Conservation (phyloP, 805 yeast species). For the Lipomyces sp. region DNA sequence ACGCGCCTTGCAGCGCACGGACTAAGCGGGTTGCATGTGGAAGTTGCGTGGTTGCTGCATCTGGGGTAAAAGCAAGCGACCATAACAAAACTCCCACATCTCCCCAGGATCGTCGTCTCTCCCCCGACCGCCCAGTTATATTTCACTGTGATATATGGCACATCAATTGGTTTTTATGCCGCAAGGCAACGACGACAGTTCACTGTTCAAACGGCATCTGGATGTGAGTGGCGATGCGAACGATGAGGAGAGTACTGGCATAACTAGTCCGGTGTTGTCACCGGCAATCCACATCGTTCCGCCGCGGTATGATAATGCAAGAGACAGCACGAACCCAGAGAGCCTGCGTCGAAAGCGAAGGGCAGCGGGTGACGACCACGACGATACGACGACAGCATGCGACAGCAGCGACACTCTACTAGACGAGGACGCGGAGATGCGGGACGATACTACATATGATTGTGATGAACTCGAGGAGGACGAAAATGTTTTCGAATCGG, state of each 20-base stretch:
- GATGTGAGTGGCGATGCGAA: background rate
- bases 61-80: background rate
- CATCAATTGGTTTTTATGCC: background rate
- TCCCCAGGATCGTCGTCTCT: background rate
- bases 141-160: background rate
- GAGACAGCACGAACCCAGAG: conserved; percentile 1
- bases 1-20: background rate
- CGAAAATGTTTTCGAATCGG: conserved; percentile 3
- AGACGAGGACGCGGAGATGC: background rate
- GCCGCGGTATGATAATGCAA: conserved; percentile 6
- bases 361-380: background rate
- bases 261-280: conserved; percentile 9
- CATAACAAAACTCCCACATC: background rate
- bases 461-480: conserved; percentile 7
- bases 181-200: background rate
- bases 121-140: background rate
- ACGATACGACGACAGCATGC: background rate
- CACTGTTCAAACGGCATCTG: background rate
- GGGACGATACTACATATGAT: background rate
- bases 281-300: conserved; percentile 23
- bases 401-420: background rate
- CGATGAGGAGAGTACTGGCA: background rate
- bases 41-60: background rate
- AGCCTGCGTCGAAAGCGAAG: conserved; percentile 1
- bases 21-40: background rate